phyloP scores from a whole-genome alignment of 768 basidiomycete species.

The Boletus patriciae region DNA sequence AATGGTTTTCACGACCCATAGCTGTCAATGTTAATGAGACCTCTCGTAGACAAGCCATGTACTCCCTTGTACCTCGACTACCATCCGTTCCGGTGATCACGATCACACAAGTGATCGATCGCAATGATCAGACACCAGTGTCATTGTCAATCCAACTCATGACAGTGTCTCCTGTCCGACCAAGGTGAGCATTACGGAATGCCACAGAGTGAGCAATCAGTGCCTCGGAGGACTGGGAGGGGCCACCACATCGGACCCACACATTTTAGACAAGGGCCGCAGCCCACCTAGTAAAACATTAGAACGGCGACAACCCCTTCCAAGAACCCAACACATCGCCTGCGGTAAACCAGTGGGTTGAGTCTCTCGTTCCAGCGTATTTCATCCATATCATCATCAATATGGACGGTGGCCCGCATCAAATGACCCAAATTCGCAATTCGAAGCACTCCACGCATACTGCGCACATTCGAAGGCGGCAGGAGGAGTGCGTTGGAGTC shows the following conservation, averaged over 20 bases:
- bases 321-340: conserved; percentile 16
- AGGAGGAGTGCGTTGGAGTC: background rate
- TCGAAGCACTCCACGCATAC: conserved; percentile 26
- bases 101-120: conserved; percentile 33
- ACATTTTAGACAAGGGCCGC: conserved; percentile 23
- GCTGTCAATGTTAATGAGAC: background rate
- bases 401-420: conserved; percentile 22
- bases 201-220: background rate
- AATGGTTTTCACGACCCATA: conserved; percentile 19
- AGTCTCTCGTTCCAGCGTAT: conserved; percentile 6
- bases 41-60: background rate
- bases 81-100: conserved; percentile 34
- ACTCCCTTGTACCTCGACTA: conserved; percentile 3
- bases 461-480: conserved; percentile 17
- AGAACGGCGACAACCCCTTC: conserved; percentile 17
- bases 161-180: conserved; percentile 3
- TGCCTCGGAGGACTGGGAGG: conserved; percentile 17
- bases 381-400: conserved; percentile 15
- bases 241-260: conserved; percentile 19
- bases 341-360: conserved; percentile 23
- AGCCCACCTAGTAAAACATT: conserved; percentile 18
- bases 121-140: conserved; percentile 29
- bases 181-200: background rate
- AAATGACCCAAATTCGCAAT: conserved; percentile 29
- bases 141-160: conserved; percentile 18